These are phyloP conservation scores for Corymbia calophylla DNA, from an alignment of 441 rosid genomes.

Conservation along the genomic window DNA sequence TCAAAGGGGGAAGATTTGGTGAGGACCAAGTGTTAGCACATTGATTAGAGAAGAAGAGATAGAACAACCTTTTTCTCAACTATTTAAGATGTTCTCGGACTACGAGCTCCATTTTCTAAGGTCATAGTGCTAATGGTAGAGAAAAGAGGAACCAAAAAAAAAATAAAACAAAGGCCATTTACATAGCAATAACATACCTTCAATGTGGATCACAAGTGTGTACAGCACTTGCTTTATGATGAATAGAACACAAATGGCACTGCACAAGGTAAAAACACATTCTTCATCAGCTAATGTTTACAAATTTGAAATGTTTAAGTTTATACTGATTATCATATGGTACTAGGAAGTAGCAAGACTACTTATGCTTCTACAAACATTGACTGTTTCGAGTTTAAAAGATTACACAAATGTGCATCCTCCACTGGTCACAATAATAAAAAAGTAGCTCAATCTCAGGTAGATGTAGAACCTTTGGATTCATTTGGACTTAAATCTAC, in stretches of 20 bases:
- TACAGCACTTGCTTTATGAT: slow-evolving; percentile 22
- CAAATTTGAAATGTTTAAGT: not conserved
- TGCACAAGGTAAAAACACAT: slow-evolving; percentile 21
- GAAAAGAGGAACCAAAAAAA: not conserved
- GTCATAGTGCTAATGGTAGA: not conserved
- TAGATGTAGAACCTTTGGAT: not conserved
- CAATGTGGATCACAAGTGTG: not conserved
- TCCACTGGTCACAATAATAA: not conserved
- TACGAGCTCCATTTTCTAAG: not conserved
- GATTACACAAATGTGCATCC: not conserved
- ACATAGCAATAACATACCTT: not conserved
- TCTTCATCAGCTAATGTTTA: not conserved
- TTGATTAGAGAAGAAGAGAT: not conserved
- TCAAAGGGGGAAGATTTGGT: not conserved
- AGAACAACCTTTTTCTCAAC: not conserved
- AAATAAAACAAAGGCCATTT: not conserved
- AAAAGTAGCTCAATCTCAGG: not conserved
- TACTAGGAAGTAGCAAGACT: not conserved
- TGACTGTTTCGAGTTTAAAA: not conserved
- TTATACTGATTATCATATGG: not conserved
- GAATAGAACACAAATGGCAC: slow-evolving; percentile 50
- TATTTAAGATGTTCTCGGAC: not conserved
- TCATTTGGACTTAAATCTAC: not conserved
- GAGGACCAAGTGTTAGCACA: not conserved
- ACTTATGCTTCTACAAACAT: not conserved